phyloP scores from a whole-genome alignment of 1,284 basidiomycete genomes.

The Puccinia novopanici region DNA sequence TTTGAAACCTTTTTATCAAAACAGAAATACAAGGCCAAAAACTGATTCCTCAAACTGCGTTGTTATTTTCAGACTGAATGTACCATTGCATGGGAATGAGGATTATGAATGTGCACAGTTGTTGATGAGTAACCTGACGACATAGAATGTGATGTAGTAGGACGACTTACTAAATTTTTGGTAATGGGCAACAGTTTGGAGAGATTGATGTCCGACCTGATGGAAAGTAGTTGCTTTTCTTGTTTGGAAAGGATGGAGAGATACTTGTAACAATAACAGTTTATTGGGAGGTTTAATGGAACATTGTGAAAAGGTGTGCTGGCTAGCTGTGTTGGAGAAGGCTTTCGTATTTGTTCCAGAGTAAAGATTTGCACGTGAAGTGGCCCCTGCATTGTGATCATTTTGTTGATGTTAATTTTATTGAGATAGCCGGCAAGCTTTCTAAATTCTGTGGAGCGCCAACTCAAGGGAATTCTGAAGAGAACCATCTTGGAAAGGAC shows the following conservation, averaged over 20 bases:
- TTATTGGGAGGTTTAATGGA: background rate
- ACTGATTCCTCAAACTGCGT: background rate
- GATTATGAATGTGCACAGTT: constrained; percentile 28
- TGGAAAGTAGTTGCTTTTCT: background rate
- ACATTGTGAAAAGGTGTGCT: background rate
- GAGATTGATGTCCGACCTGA: background rate
- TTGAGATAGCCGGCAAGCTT: background rate
- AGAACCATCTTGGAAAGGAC: background rate
- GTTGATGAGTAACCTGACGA: background rate
- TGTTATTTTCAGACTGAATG: constrained; percentile 4
- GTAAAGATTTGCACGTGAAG: background rate
- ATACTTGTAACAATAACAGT: background rate
- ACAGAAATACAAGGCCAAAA: background rate
- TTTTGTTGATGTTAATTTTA: constrained; percentile 11
- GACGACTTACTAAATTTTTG: background rate
- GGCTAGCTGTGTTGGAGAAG: background rate
- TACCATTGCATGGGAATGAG: constrained; percentile 2
- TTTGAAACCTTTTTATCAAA: too few relatives aligned
- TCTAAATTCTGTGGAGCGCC: background rate
- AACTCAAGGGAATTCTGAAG: background rate
- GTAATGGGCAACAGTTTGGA: background rate
- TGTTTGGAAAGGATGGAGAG: background rate
- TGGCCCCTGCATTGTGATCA: background rate
- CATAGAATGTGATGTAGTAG: background rate
- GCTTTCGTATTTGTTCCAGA: background rate